Conservation (phyloP, 2,329 filamentous ascomycete genomes). For the Penicillium polonicum region DNA sequence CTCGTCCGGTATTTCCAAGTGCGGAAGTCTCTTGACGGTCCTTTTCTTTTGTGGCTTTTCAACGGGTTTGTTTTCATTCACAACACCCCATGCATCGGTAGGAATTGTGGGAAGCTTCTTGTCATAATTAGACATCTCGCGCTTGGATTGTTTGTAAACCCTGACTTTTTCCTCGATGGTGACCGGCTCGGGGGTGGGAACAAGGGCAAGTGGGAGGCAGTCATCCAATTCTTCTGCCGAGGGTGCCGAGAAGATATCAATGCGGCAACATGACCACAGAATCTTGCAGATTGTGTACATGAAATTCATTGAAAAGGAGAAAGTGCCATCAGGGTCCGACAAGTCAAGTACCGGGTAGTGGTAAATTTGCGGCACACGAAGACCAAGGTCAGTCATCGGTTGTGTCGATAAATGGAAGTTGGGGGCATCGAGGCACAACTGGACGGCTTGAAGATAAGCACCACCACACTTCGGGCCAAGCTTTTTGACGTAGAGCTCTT, state of each 20-base stretch:
- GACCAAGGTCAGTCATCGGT: conserved; percentile 41
- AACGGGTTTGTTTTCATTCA: conserved; percentile 26
- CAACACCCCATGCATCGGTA: conserved; percentile 12
- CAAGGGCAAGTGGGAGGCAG: conserved; percentile 42
- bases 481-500: conserved; percentile 62
- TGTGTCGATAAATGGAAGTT: conserved; percentile 49
- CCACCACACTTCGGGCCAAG: conserved; percentile 63
- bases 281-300: conserved; percentile 45
- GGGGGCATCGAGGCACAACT: conserved; percentile 60
- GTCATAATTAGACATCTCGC: conserved; percentile 17
- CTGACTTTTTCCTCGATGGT: conserved; percentile 22
- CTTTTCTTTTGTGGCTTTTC: conserved; percentile 40
- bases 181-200: conserved; percentile 33
- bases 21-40: conserved; percentile 46
- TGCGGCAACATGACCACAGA: conserved; percentile 42
- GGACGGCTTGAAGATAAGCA: conserved; percentile 61
- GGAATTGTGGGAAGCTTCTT: conserved; percentile 21
- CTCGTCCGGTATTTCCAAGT: conserved; percentile 54
- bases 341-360: conserved; percentile 46
- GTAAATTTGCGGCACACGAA: conserved; percentile 43
- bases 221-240: conserved; percentile 44
- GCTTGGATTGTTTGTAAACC: conserved; percentile 15
- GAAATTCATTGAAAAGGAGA: conserved; percentile 47
- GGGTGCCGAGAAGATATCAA: conserved; percentile 44
- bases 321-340: conserved; percentile 41